Evolutionary conservation across 495 filamentous ascomycete species (phyloP), one percentile per base, ranked within the genome.

Genomic region (Ramalina intermedia): DNA sequence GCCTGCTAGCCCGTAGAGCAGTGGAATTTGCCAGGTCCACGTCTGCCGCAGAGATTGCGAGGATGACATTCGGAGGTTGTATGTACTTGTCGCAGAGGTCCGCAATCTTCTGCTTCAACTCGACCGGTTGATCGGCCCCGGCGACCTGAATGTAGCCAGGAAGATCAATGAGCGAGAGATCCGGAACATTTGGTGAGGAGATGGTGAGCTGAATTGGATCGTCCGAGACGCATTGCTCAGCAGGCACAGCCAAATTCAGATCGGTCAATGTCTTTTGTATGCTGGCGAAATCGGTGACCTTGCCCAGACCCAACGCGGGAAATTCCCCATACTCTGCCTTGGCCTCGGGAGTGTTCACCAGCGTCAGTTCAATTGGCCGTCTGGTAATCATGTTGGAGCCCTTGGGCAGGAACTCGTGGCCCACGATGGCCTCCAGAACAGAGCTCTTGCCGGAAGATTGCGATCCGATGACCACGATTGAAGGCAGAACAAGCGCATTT

Each of bases 31-130:
- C 91, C 23, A 99, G 64, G 68, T 99, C 91, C 33, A 96, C 89
- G 67, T 96, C 93, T 26, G 91, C 91, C 6, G 93, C 91, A 5
- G 91, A 99, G 52, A 99, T 96, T 8, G 91, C 91, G 35, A 99
- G 69, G 50, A 99, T 94, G 53, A 99, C 81, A 58, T 99, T 99
- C 5, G 91, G 91, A 6, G 89, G 66, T 61, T 93, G 85, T 49
- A 99, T 96, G 58, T 96, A 99, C 70, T 91, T 96, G 61, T 99
- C 93, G 59, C 91, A 99, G 21, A 99, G 80, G 56, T 95, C 88
- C 7, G 82, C 75, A 58, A 99, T 99, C 70, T 93, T 96, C 61
- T 87, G 79, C 66, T 96, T 96, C 53, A 99, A 68, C 64, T 96
- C 86, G 13, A 79, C 65, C 0, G 91, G 91, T 53, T 99, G 91